Conservation (phyloP, 441 rosid genomes). For the Erodium texanum region DNA sequence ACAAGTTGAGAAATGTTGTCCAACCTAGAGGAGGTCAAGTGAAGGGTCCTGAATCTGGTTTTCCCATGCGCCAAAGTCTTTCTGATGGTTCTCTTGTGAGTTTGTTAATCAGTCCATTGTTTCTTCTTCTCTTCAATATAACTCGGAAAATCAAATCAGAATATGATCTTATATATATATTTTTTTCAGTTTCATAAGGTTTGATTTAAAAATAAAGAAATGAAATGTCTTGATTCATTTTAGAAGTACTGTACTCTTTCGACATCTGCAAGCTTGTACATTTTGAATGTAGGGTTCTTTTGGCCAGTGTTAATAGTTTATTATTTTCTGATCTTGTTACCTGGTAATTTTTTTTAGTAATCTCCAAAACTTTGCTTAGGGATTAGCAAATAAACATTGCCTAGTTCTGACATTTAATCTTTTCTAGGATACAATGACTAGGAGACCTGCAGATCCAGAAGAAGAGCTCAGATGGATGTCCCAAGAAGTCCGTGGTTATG, state of each 20-base stretch:
- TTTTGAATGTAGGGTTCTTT: too few species aligned
- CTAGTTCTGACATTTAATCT: background rate
- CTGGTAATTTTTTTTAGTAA: too few species aligned
- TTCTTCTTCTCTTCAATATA: slow-evolving; percentile 8
- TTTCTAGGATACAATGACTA: slow-evolving; percentile 77
- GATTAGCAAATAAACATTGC: background rate
- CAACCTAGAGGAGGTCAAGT: slow-evolving; percentile 68
- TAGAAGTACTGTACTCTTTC: background rate
- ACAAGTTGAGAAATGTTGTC: slow-evolving; percentile 57
- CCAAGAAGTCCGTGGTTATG: slow-evolving; percentile 99
- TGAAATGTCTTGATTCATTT: background rate
- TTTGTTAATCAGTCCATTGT: slow-evolving; percentile 16
- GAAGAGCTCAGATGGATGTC: slow-evolving; percentile 99
- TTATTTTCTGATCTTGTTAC: too few species aligned
- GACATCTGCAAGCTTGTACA: too few species aligned
- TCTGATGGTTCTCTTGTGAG: slow-evolving; percentile 99
- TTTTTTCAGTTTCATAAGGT: slow-evolving; percentile 2
- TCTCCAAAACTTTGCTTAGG: too few species aligned
- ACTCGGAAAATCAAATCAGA: background rate
- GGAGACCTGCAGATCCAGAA: slow-evolving; percentile 95
- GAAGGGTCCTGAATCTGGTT: slow-evolving; percentile 38
- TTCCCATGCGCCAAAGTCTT: slow-evolving; percentile 72
- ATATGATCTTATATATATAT: too few species aligned
- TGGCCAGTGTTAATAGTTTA: too few species aligned
- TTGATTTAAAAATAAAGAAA: background rate